Conservation (phyloP, 202 grass and related monocot genomes). For the Saccharum hybrid region DNA sequence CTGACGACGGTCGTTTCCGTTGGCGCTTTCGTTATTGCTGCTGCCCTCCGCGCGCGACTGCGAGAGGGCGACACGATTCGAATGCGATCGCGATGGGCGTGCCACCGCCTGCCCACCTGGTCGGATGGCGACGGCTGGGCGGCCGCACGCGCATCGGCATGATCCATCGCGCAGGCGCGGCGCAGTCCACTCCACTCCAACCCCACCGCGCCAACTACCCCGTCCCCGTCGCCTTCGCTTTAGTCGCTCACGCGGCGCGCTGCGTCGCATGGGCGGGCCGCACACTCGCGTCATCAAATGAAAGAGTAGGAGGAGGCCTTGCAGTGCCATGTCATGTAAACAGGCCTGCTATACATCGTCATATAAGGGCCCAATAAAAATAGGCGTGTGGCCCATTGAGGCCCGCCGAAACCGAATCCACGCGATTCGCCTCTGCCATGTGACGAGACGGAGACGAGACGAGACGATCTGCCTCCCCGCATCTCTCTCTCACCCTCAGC, state of each 20-base stretch:
- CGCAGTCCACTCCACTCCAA: not conserved
- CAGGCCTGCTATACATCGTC: not conserved
- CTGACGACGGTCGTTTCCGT: not conserved
- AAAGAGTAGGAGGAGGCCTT: too few relatives aligned
- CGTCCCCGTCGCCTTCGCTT: not conserved
- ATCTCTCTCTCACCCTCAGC: not conserved
- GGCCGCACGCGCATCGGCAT: not conserved
- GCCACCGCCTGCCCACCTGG: conserved; percentile 35
- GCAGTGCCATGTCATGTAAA: not conserved
- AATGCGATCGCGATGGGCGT: not conserved
- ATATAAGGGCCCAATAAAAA: not conserved
- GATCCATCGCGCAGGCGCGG: not conserved
- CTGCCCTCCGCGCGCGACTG: not conserved
- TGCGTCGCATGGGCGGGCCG: not conserved
- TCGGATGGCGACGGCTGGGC: conserved; percentile 37
- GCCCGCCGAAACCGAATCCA: not conserved
- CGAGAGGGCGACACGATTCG: too few relatives aligned
- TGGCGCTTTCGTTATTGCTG: not conserved
- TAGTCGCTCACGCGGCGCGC: not conserved
- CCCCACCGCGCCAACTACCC: not conserved
- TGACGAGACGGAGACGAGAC: not conserved
- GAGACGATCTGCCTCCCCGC: not conserved
- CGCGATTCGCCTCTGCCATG: not conserved
- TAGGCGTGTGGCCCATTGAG: not conserved
- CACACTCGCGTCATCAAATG: too few relatives aligned